A percentile compares a stretch with the other conserved stretches of the same genome.
phyloP scores from a whole-genome alignment of 2,329 filamentous ascomycete genomes.

The Arthroderma uncinatum region DNA sequence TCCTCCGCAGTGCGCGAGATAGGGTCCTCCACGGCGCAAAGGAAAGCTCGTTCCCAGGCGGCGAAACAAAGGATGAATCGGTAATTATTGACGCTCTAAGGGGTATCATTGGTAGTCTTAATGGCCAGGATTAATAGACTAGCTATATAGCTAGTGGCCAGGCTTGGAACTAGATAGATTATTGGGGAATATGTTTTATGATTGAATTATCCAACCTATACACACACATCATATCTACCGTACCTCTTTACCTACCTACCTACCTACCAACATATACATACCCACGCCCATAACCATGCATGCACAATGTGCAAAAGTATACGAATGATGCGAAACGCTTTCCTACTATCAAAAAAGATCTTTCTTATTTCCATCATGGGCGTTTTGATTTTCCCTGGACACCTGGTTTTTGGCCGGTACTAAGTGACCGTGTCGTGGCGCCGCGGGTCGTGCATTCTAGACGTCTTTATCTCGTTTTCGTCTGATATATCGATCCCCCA shows the following conservation, averaged over 20 bases:
- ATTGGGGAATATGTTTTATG: background rate
- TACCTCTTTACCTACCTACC: background rate
- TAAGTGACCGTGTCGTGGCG: background rate
- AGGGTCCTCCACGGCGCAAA: constrained; percentile 30
- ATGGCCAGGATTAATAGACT: constrained; percentile 9
- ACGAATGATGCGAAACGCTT: constrained; percentile 1
- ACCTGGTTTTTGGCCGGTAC: background rate
- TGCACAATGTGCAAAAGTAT: background rate
- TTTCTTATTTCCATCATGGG: background rate
- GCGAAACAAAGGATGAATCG: constrained; percentile 35
- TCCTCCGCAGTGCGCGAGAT: constrained; percentile 34
- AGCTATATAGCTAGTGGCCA: background rate
- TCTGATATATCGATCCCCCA: background rate
- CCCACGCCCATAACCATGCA: background rate
- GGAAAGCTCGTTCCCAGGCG: constrained; percentile 34
- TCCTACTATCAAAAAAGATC: background rate
- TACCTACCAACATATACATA: background rate
- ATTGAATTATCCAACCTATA: background rate
- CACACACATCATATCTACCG: no score
- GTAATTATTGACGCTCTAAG: constrained; percentile 33
- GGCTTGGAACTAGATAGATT: background rate
- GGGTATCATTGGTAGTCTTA: constrained; percentile 31
- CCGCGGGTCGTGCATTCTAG: background rate
- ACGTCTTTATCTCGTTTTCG: background rate
- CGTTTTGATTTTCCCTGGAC: background rate